Conservation (phyloP, 371 early-diverging fungal species). For the Actinomortierella wolfii region DNA sequence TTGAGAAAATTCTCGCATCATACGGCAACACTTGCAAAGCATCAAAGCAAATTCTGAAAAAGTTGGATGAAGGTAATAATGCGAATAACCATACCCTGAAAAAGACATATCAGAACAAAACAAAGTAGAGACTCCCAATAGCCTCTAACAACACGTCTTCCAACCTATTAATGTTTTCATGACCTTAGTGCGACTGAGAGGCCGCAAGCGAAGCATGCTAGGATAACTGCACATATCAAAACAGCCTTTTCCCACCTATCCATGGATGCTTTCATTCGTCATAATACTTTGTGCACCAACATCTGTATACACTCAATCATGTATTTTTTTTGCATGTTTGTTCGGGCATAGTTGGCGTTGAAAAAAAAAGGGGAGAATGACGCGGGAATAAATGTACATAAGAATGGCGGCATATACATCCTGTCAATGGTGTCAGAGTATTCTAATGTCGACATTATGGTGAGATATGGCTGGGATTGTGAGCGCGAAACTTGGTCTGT, state of each 20-base stretch:
- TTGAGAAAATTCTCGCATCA: slow-evolving; percentile 69
- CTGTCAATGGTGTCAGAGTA: no score
- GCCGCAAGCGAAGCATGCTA: slow-evolving; percentile 89
- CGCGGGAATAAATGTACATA: no score
- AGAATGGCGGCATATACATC: no score
- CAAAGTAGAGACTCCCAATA: background rate
- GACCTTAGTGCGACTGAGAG: slow-evolving; percentile 84
- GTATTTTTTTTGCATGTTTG: no score
- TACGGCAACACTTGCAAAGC: slow-evolving; percentile 64
- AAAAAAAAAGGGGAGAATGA: no score
- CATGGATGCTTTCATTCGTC: no score
- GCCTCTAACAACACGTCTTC: background rate
- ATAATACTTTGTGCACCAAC: no score
- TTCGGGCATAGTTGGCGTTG: no score
- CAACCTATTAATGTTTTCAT: background rate
- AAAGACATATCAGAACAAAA: background rate
- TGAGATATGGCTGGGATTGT: slow-evolving; percentile 8
- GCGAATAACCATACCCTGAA: background rate
- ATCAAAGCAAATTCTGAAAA: slow-evolving; percentile 62
- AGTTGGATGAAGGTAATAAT: slow-evolving; percentile 84
- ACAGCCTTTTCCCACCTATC: no score
- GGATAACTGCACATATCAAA: slow-evolving; percentile 56
- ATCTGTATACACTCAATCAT: no score
- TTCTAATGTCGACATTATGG: no score
- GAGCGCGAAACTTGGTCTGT: slow-evolving; percentile 66